Percentiles rank a stretch among this genome's conserved stretches.
Conservation (phyloP, 352 stramenopile species). For the Phytophthora tentaculata region DNA sequence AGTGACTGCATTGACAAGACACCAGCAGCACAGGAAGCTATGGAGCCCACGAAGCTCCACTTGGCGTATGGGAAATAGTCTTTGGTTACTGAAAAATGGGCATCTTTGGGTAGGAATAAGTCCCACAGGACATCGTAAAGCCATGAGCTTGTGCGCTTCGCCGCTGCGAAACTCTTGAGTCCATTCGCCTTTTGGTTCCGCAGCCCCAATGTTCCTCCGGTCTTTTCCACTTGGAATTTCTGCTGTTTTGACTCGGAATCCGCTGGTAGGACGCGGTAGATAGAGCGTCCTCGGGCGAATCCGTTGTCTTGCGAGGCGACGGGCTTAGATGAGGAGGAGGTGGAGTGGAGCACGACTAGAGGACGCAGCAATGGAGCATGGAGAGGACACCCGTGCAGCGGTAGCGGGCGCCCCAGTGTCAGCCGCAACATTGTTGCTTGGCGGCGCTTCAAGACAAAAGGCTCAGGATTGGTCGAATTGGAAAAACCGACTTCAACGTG, state of each 20-base stretch:
- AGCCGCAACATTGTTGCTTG: slow-evolving; percentile 20
- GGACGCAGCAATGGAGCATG: neutral
- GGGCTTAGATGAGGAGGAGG: neutral
- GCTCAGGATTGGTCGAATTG: slow-evolving; percentile 6
- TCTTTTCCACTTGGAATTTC: slow-evolving; percentile 30
- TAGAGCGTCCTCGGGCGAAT: slow-evolving; percentile 28
- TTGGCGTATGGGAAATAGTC: slow-evolving; percentile 91
- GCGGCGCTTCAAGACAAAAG: slow-evolving; percentile 19
- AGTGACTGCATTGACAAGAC: slow-evolving; percentile 95
- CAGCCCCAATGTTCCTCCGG: slow-evolving; percentile 8
- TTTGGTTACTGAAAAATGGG: slow-evolving; percentile 78
- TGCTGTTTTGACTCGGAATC: slow-evolving; percentile 1
- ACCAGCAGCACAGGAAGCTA: slow-evolving; percentile 82
- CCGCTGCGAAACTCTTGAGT: slow-evolving; percentile 15
- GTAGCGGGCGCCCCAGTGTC: neutral
- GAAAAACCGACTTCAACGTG: neutral
- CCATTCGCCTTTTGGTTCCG: slow-evolving; percentile 16
- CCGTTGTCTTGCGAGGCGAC: slow-evolving; percentile 39
- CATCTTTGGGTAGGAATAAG: slow-evolving; percentile 92
- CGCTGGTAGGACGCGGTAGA: slow-evolving; percentile 28
- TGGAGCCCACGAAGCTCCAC: slow-evolving; percentile 84
- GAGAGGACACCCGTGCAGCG: neutral
- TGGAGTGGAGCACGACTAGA: slow-evolving; percentile 15
- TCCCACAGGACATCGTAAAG: slow-evolving; percentile 64
- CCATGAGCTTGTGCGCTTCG: slow-evolving; percentile 40